Evolutionary conservation across 805 yeast genomes (phyloP).

Genomic region (Metschnikowia lunata): DNA sequence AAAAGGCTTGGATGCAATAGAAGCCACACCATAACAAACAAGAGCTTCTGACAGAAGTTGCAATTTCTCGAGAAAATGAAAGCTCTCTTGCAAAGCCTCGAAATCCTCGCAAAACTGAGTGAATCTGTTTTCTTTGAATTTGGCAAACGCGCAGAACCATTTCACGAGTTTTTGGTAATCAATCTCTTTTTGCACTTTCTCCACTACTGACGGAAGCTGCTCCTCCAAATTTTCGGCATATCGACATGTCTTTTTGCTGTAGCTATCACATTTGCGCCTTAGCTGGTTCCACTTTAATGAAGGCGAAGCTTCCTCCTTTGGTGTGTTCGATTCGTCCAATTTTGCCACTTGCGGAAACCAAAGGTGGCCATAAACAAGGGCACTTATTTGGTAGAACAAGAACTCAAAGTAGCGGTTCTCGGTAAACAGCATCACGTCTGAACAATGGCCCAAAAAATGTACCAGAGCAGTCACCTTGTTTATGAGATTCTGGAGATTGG

Average conservation of each 20-base stretch:
- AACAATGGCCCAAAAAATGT: constrained; percentile 25
- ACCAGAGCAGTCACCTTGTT: constrained; percentile 16
- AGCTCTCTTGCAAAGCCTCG: constrained; percentile 8
- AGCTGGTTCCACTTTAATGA: constrained; percentile 12
- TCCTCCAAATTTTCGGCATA: constrained; percentile 12
- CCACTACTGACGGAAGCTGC: neutral
- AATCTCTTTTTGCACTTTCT: constrained; percentile 16
- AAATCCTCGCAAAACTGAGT: constrained; percentile 25
- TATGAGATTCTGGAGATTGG: constrained; percentile 17
- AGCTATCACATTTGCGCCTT: constrained; percentile 22
- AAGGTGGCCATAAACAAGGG: constrained; percentile 19
- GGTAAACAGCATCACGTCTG: constrained; percentile 17
- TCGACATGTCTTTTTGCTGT: constrained; percentile 20
- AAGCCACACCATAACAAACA: constrained; percentile 22
- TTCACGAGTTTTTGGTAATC: constrained; percentile 20
- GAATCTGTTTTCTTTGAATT: constrained; percentile 25
- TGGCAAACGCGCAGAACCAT: constrained; percentile 21
- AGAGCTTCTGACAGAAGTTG: constrained; percentile 15
- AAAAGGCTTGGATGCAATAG: constrained; percentile 28
- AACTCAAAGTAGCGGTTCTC: constrained; percentile 27
- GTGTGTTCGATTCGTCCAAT: constrained; percentile 4
- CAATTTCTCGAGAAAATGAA: constrained; percentile 1
- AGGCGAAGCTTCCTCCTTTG: constrained; percentile 2
- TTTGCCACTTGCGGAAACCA: constrained; percentile 18
- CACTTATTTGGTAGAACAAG: constrained; percentile 23